Conservation (phyloP, 192 early-diverging fungal species). For the Rhizoclosmatium sp. region DNA sequence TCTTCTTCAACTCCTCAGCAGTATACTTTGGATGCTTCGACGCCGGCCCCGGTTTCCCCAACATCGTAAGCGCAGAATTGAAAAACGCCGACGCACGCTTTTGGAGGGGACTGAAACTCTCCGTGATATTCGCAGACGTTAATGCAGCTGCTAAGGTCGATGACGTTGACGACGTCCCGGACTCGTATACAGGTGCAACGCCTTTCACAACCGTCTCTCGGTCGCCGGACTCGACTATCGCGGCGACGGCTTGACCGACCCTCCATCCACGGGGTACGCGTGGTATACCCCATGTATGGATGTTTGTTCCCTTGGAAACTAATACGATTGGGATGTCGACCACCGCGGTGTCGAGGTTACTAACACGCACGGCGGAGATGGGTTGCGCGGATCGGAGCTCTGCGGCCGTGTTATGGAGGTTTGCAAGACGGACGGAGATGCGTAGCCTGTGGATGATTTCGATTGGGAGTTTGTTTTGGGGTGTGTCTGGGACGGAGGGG, state of each 20-base stretch:
- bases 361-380: conserved; percentile 11
- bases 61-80: neutral
- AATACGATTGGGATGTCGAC: conserved; percentile 32
- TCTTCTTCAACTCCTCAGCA: conserved; percentile 26
- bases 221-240: neutral
- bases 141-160: neutral
- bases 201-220: neutral
- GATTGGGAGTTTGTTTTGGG: conserved; percentile 29
- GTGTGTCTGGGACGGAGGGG: conserved; percentile 21
- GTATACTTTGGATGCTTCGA: conserved; percentile 31
- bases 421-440: conserved; percentile 21
- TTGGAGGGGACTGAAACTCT: neutral
- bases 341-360: conserved; percentile 2
- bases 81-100: conserved; percentile 13
- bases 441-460: conserved; percentile 23
- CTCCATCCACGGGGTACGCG: conserved; percentile 32
- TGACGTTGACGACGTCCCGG: neutral
- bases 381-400: conserved; percentile 3
- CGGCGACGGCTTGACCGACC: conserved; percentile 15
- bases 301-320: conserved; percentile 18
- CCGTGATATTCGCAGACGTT: neutral
- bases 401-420: neutral
- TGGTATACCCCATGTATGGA: conserved; percentile 30
- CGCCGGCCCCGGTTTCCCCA: conserved; percentile 9
- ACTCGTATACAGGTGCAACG: neutral